phyloP scores from a whole-genome alignment of 805 yeast species.

The Sugiyamaella lignohabitans region DNA sequence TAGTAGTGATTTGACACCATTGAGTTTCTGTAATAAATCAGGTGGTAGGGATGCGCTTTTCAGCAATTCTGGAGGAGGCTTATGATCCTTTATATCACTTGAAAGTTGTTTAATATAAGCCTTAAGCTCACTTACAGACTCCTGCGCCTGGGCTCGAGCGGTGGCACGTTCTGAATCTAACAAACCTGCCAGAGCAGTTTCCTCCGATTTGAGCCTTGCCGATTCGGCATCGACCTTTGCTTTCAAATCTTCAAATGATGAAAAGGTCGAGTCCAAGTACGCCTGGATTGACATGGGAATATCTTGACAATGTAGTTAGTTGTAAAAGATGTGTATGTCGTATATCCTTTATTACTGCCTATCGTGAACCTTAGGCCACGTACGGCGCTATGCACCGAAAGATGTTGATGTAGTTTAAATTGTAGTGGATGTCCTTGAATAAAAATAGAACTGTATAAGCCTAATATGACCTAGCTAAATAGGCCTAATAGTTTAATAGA shows the following conservation, averaged over 20 bases:
- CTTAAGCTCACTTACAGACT: slow-evolving; percentile 2
- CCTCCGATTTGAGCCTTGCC: slow-evolving; percentile 8
- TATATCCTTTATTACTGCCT: too few species aligned
- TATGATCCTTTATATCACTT: background rate
- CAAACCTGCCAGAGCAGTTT: background rate
- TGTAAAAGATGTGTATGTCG: too few species aligned
- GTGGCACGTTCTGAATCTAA: background rate
- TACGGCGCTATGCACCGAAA: too few species aligned
- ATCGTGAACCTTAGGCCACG: too few species aligned
- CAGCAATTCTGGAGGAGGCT: background rate
- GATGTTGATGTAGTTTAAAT: too few species aligned
- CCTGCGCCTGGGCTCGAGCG: slow-evolving; percentile 2
- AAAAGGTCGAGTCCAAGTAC: slow-evolving; percentile 23
- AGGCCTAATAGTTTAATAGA: too few species aligned
- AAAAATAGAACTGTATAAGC: too few species aligned
- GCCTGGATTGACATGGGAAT: slow-evolving; percentile 10
- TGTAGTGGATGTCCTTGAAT: too few species aligned
- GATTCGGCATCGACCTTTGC: slow-evolving; percentile 17
- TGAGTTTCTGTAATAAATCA: background rate
- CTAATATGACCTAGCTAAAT: too few species aligned
- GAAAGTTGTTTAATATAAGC: background rate
- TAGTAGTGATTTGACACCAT: background rate
- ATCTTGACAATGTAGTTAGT: background rate
- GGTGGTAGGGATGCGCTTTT: background rate
- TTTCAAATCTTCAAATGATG: slow-evolving; percentile 19